A percentile compares a stretch with the other conserved stretches of the same genome.
Conservation (phyloP, 129 eudicot species). For the Chrysanthemum seticuspe region DNA sequence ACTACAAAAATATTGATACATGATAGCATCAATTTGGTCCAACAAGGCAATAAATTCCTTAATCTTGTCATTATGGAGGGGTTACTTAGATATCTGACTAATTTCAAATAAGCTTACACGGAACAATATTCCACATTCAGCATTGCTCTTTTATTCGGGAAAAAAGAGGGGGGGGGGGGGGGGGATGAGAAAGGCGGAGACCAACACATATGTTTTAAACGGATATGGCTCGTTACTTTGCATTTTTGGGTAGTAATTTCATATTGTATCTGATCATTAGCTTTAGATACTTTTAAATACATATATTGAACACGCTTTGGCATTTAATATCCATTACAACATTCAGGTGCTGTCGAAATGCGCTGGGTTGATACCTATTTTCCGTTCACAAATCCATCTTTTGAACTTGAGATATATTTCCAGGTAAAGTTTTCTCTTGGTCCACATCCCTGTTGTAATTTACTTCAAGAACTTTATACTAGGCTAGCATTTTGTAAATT, state of each 20-base stretch:
- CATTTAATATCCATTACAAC: constrained; percentile 18
- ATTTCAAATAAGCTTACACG: no score
- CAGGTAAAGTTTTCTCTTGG: constrained; percentile 47
- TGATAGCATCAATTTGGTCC: no score
- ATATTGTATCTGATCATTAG: constrained; percentile 1
- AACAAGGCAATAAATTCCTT: no score
- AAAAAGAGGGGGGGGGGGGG: no score
- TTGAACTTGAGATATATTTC: constrained; percentile 92
- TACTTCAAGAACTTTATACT: neutral
- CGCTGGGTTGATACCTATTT: constrained; percentile 98
- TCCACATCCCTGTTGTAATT: neutral
- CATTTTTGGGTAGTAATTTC: neutral
- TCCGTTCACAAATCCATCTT: constrained; percentile 91
- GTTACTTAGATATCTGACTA: no score
- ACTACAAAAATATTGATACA: neutral
- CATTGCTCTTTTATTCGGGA: no score
- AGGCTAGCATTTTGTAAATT: neutral
- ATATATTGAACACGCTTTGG: neutral
- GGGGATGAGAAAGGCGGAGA: no score
- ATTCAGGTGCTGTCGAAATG: constrained; percentile 94
- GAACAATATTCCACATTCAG: no score
- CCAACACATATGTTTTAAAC: no score
- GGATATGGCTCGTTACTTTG: no score
- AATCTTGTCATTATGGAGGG: no score
- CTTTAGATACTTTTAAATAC: neutral